Percentiles rank a stretch among this genome's conserved stretches.
These are phyloP conservation scores for Ceratobasidium sp. DNA, from an alignment of 1,284 basidiomycete genomes.

Conservation along the genomic window DNA sequence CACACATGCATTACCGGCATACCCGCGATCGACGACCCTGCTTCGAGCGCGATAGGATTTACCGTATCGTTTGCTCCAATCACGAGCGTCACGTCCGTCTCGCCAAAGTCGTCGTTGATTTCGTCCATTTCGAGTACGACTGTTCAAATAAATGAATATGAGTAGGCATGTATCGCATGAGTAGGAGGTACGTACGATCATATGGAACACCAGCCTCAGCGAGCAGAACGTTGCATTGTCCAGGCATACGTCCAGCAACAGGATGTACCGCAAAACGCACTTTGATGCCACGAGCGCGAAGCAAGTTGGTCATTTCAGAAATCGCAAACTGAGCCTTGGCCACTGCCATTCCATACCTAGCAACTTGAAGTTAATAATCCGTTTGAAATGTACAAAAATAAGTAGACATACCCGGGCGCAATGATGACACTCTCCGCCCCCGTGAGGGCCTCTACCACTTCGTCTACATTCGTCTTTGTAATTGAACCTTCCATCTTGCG, in stretches of 20 bases:
- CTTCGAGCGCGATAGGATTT: constrained; percentile 87
- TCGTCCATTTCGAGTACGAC: constrained; percentile 92
- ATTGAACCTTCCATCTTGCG: constrained; percentile 83
- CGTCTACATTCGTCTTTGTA: constrained; percentile 78
- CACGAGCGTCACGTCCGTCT: constrained; percentile 82
- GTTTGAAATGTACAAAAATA: constrained; percentile 59
- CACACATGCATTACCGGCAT: constrained; percentile 90
- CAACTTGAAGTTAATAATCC: constrained; percentile 57
- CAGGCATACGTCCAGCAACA: constrained; percentile 73
- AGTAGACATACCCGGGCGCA: constrained; percentile 55
- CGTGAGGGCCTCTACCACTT: constrained; percentile 76
- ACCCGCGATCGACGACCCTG: constrained; percentile 84
- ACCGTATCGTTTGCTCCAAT: constrained; percentile 83
- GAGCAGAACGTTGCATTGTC: constrained; percentile 86
- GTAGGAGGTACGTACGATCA: constrained; percentile 68
- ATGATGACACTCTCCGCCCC: constrained; percentile 87
- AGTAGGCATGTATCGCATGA: not conserved
- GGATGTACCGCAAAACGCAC: constrained; percentile 61
- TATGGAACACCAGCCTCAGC: constrained; percentile 90
- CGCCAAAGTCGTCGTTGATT: constrained; percentile 87
- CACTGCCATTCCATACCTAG: constrained; percentile 87
- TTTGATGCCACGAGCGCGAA: constrained; percentile 76
- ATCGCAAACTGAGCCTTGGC: constrained; percentile 89
- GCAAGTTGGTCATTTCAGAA: constrained; percentile 77
- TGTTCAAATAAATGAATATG: constrained; percentile 50